A percentile compares a stretch with the other conserved stretches of the same genome.
Conservation (phyloP, 192 early-diverging fungal species). For the Powellomyces hirtus region DNA sequence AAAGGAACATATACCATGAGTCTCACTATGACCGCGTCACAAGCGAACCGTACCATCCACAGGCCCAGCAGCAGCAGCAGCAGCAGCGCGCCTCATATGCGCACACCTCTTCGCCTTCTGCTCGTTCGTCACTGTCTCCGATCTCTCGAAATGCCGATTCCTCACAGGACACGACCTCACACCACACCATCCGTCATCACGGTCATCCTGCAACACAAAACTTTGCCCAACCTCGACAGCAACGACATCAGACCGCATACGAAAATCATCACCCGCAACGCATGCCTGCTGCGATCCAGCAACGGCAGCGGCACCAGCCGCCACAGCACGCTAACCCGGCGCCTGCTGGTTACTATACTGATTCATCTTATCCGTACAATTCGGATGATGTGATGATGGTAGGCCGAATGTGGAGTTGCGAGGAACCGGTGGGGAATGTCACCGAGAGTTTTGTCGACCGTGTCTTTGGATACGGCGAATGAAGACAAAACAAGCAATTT, state of each 20-base stretch:
- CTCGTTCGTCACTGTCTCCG: too few species aligned
- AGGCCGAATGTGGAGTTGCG: background rate
- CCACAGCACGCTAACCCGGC: too few species aligned
- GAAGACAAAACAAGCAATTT: too few species aligned
- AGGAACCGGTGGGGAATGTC: background rate
- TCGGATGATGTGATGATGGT: too few species aligned
- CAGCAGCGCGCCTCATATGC: background rate
- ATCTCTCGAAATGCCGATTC: background rate
- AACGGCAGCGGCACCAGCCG: too few species aligned
- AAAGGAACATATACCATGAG: background rate
- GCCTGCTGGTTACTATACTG: too few species aligned
- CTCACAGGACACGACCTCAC: background rate
- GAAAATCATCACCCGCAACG: too few species aligned
- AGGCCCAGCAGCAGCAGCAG: background rate
- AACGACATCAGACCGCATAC: background rate
- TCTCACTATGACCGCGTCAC: background rate
- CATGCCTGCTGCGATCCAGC: too few species aligned
- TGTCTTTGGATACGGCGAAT: background rate
- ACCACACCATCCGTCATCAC: background rate
- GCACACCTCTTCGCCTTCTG: too few species aligned
- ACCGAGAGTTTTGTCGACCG: background rate
- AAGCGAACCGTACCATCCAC: background rate
- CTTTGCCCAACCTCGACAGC: background rate
- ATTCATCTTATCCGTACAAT: too few species aligned
- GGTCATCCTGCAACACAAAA: background rate